A percentile compares a stretch with the other conserved stretches of the same genome.
Conservation (phyloP, 306 rosid genomes). For the Glycine soja region DNA sequence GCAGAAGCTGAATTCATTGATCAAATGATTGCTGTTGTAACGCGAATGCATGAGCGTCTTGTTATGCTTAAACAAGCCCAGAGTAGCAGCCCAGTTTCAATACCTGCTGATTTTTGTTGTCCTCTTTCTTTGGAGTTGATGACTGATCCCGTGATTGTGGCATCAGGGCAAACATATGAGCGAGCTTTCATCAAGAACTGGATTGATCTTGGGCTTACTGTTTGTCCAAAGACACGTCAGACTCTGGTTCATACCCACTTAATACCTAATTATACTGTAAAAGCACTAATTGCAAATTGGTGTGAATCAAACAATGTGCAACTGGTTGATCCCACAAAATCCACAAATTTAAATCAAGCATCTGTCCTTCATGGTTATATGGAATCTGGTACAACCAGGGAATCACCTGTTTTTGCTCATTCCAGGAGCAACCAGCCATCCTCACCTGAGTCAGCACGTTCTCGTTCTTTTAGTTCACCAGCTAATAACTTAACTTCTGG, state of each 20-base stretch:
- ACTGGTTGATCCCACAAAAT: slow-evolving; percentile 68
- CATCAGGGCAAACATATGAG: slow-evolving; percentile 99
- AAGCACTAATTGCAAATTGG: slow-evolving; percentile 91
- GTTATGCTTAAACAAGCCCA: slow-evolving; percentile 68
- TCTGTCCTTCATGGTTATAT: slow-evolving; percentile 65
- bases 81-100: slow-evolving; percentile 75
- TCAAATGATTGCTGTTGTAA: slow-evolving; percentile 69
- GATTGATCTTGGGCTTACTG: slow-evolving; percentile 90
- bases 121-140: slow-evolving; percentile 97
- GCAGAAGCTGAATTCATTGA: slow-evolving; percentile 84
- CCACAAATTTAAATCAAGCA: slow-evolving; percentile 60
- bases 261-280: slow-evolving; percentile 85
- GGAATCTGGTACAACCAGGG: slow-evolving; percentile 69
- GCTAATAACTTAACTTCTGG: slow-evolving; percentile 58
- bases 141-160: slow-evolving; percentile 99
- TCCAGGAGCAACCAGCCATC: slow-evolving; percentile 65
- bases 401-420: slow-evolving; percentile 62
- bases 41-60: slow-evolving; percentile 70
- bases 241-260: slow-evolving; percentile 78
- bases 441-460: slow-evolving; percentile 67
- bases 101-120: slow-evolving; percentile 95
- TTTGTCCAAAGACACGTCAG: slow-evolving; percentile 98
- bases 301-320: slow-evolving; percentile 90
- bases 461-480: slow-evolving; percentile 69
- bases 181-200: slow-evolving; percentile 86